Evolutionary conservation across 495 filamentous ascomycete species (phyloP).

Genomic region (Aspergillus saccharolyticus): DNA sequence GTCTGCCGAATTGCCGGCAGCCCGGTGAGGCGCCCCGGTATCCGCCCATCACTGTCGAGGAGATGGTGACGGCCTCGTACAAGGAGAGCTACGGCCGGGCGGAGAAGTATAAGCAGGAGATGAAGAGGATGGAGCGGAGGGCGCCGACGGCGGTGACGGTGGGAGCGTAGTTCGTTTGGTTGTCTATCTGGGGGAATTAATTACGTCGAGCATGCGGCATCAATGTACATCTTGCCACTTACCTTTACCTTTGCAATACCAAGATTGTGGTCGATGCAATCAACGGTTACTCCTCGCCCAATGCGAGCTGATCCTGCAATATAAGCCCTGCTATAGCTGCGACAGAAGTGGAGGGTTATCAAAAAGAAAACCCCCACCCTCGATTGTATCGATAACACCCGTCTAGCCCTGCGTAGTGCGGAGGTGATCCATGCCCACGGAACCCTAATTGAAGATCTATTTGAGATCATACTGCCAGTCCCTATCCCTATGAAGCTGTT

Average conservation of each 20-base stretch:
- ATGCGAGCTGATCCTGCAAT: too few species aligned
- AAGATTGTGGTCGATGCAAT: too few species aligned
- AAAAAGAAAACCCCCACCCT: slow-evolving; percentile 5
- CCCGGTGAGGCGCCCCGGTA: slow-evolving; percentile 40
- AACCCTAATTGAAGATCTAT: too few species aligned
- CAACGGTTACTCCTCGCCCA: too few species aligned
- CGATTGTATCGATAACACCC: slow-evolving; percentile 1
- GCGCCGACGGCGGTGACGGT: slow-evolving; percentile 14
- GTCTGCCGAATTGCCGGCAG: slow-evolving; percentile 45
- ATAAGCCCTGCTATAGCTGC: neutral
- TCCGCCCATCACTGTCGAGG: slow-evolving; percentile 40
- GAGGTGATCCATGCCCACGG: too few species aligned
- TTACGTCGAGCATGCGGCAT: too few species aligned
- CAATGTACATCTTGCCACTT: too few species aligned
- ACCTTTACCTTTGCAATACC: too few species aligned
- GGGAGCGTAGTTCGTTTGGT: slow-evolving; percentile 12
- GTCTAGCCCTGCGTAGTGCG: too few species aligned
- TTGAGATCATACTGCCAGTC: too few species aligned
- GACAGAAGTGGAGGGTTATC: slow-evolving; percentile 2
- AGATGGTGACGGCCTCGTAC: slow-evolving; percentile 30
- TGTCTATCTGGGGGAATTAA: too few species aligned
- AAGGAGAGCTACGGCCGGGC: slow-evolving; percentile 34
- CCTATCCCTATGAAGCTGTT: too few species aligned
- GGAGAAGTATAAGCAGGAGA: slow-evolving; percentile 29
- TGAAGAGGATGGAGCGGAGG: slow-evolving; percentile 13